Conservation (phyloP, 345 rosid species). For the Gossypium anomalum region DNA sequence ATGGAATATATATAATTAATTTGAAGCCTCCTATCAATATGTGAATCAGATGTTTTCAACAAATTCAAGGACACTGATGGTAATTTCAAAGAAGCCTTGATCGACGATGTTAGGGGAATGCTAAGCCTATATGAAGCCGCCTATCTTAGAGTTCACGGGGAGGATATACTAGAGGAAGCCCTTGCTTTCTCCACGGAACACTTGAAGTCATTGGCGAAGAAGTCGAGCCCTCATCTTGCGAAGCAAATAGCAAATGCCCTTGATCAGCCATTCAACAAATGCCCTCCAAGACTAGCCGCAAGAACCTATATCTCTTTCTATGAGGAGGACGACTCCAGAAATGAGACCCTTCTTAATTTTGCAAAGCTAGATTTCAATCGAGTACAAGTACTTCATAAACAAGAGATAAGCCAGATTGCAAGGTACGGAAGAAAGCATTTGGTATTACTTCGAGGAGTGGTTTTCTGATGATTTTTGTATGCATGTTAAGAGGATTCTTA, state of each 20-base stretch:
- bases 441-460: neutral
- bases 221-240: neutral
- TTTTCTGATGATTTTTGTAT: neutral
- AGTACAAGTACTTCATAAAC: neutral
- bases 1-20: neutral
- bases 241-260: neutral
- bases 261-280: too few relatives aligned
- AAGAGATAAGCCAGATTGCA: neutral
- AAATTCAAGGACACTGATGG: neutral
- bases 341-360: neutral
- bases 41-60: neutral
- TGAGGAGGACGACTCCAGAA: neutral
- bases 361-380: neutral
- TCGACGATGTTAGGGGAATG: neutral
- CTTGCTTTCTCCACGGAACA: neutral
- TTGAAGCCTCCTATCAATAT: neutral
- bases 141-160: neutral
- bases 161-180: neutral
- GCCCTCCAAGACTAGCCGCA: neutral
- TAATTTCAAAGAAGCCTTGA: neutral
- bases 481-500: neutral
- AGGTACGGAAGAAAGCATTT: neutral
- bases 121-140: conserved; percentile 1
- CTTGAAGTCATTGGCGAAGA: neutral
- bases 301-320: conserved; percentile 3